phyloP scores from a whole-genome alignment of 2,329 filamentous ascomycete species.

The Aspergillus uvarum region DNA sequence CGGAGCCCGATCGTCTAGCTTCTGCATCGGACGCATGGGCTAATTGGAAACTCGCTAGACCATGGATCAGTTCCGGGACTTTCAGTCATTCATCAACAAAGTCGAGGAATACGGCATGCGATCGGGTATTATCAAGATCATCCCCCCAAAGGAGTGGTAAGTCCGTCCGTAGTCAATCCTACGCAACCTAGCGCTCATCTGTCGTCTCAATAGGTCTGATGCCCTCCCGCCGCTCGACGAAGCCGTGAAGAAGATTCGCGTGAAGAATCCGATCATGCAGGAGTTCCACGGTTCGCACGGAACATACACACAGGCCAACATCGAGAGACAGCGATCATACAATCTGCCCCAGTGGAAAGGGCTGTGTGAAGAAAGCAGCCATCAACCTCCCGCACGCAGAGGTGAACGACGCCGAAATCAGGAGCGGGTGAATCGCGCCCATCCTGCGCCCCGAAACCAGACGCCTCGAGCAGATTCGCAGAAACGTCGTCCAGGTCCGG shows the following conservation, averaged over 20 bases:
- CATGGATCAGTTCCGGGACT: constrained; percentile 92
- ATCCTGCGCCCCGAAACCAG: constrained; percentile 34
- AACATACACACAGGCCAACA: constrained; percentile 94
- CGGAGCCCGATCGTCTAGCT: background rate
- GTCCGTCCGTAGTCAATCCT: constrained; percentile 26
- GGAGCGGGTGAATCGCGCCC: constrained; percentile 46
- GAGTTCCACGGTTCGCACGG: constrained; percentile 96
- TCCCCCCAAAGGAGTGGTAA: constrained; percentile 92
- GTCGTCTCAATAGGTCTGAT: constrained; percentile 54
- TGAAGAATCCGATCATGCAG: constrained; percentile 96
- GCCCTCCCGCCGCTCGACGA: constrained; percentile 76
- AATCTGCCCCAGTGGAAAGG: constrained; percentile 95
- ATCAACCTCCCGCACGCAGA: constrained; percentile 88
- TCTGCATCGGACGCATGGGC: constrained; percentile 2
- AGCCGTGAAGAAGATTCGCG: constrained; percentile 83
- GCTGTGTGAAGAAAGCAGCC: constrained; percentile 89
- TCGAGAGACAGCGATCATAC: constrained; percentile 92
- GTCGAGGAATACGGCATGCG: constrained; percentile 96
- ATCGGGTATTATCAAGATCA: constrained; percentile 93
- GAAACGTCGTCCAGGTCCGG: constrained; percentile 49
- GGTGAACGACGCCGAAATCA: constrained; percentile 59
- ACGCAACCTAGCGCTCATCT: constrained; percentile 3
- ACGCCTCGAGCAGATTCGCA: constrained; percentile 39
- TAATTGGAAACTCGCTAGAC: constrained; percentile 48
- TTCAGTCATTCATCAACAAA: constrained; percentile 85